Evolutionary conservation across 2,329 filamentous ascomycete genomes (phyloP).

Genomic region (Fusarium napiforme): DNA sequence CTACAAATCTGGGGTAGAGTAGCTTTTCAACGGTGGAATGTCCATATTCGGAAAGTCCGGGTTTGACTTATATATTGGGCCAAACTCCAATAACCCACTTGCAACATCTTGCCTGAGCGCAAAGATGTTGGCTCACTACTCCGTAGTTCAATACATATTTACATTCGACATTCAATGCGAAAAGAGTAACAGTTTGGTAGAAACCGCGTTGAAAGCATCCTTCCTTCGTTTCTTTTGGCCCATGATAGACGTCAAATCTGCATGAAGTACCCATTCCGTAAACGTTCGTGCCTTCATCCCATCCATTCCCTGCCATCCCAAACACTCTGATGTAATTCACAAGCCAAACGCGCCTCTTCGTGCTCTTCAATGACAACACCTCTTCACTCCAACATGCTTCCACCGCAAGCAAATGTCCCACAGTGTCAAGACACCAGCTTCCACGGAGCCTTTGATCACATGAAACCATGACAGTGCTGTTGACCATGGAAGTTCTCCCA

Average conservation of each 20-base stretch:
- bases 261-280: slow-evolving; percentile 41
- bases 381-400: slow-evolving; percentile 22
- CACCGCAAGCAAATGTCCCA: slow-evolving; percentile 25
- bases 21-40: slow-evolving; percentile 9
- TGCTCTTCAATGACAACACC: slow-evolving; percentile 21
- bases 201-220: slow-evolving; percentile 36
- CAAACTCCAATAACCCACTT: neutral
- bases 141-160: neutral
- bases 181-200: slow-evolving; percentile 4
- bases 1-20: slow-evolving; percentile 15
- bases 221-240: slow-evolving; percentile 44
- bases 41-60: slow-evolving; percentile 32
- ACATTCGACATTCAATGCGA: neutral
- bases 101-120: neutral
- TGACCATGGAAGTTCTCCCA: neutral
- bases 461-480: slow-evolving; percentile 22
- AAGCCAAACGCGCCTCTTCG: slow-evolving; percentile 21
- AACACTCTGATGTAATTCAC: slow-evolving; percentile 35
- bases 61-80: neutral
- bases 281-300: slow-evolving; percentile 43
- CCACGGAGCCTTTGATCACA: slow-evolving; percentile 22
- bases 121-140: neutral
- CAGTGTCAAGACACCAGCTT: slow-evolving; percentile 23
- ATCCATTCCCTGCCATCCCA: slow-evolving; percentile 36
- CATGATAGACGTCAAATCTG: slow-evolving; percentile 44